Base-by-base conservation (phyloP, 805 yeast genomes). In the Ogataea paradorogensis region DNA sequence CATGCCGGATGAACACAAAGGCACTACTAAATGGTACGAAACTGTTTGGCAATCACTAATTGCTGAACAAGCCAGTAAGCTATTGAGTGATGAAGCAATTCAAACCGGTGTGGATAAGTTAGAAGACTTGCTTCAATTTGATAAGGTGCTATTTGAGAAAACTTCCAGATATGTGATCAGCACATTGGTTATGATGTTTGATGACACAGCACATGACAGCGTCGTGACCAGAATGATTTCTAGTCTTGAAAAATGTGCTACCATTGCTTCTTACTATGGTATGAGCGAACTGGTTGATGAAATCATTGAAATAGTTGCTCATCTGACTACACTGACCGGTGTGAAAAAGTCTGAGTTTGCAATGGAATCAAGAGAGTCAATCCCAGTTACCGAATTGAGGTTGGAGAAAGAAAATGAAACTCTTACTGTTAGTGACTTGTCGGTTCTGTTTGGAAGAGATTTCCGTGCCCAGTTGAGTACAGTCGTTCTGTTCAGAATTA, bases 1-100 rank as follows among this genome's bases (percentile, higher is more conserved):
- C 34, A 86, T 95, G 90, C 98, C 99, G 0, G 98, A 93, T 55
- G 99, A 93, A 55, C 97, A 91, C 52, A 95, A 88, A 58, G 93
- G 91, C 11, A 86, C 89, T 9, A 85, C 88, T 15, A 88, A 84
- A 57, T 84, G 95, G 81, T 91, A 90, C 62, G 97, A 90, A 56
- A 91, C 85, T 55, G 71, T 67, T 22, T 85, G 95, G 95, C 81
- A 82, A 50, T 80, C 82, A 43, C 59, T 84, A 45, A 74, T 85
- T 30, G 70, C 76, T 1, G 71, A 75, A 20, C 76, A 71, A 43
- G 67, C 61, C 15, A 56, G 50, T 31, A 56, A 58, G 29, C 30
- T 46, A 8, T 26, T 46, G 5, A 47, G 46, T 18, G 59, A 51
- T 15, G 40, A 38, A 7, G 27, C 38, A 10, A 11, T 30, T 13